phyloP scores from a whole-genome alignment of 129 eudicot genomes.

The Centella asiatica region DNA sequence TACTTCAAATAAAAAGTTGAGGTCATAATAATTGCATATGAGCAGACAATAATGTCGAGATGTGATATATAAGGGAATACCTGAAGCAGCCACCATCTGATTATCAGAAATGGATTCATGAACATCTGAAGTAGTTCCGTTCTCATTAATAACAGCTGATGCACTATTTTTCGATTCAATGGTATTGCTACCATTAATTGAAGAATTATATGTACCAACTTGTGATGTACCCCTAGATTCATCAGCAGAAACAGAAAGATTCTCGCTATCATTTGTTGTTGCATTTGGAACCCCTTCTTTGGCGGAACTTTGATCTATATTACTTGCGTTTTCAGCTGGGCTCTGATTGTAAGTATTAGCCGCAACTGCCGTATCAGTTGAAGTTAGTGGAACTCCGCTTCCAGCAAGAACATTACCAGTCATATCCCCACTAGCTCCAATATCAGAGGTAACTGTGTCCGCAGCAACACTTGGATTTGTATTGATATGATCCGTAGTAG shows the following conservation, averaged over 20 bases:
- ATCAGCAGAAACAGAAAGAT: constrained; percentile 24
- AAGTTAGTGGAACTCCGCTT: constrained; percentile 22
- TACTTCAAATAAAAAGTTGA: background rate
- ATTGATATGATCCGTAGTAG: constrained; percentile 26
- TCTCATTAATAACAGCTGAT: constrained; percentile 36
- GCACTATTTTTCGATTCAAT: constrained; percentile 30
- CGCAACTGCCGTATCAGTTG: constrained; percentile 25
- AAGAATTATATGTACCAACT: constrained; percentile 35
- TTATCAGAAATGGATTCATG: constrained; percentile 42
- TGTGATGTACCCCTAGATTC: constrained; percentile 34
- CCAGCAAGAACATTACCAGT: constrained; percentile 10
- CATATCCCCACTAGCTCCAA: constrained; percentile 7
- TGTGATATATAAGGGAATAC: constrained; percentile 22
- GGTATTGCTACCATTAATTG: constrained; percentile 38
- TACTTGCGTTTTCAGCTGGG: constrained; percentile 16
- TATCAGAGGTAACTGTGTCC: constrained; percentile 13
- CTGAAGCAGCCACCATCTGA: constrained; percentile 51
- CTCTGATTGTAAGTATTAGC: constrained; percentile 20
- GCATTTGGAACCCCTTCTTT: constrained; percentile 31
- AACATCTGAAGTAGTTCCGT: constrained; percentile 47
- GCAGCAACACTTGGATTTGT: constrained; percentile 12
- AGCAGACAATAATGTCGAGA: background rate
- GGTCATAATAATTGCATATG: background rate
- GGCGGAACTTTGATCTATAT: constrained; percentile 16
- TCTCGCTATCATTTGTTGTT: constrained; percentile 19